Conservation (phyloP, 768 basidiomycete genomes). For the Lanmaoa rubissima region DNA sequence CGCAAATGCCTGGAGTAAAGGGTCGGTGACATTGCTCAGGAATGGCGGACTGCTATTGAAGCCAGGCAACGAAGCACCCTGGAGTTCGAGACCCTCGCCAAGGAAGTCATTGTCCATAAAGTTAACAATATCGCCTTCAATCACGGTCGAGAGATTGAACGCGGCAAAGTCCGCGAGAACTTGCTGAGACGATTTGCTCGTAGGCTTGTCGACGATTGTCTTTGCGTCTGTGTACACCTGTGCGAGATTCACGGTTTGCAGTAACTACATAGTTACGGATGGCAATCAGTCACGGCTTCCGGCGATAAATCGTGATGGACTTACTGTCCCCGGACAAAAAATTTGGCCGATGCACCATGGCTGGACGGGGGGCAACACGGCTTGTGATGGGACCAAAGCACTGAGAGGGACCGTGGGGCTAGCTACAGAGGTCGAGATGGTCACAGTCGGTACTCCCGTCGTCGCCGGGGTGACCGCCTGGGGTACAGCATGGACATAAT, state of each 20-base stretch:
- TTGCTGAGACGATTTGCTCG: constrained; percentile 57
- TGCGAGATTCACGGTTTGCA: constrained; percentile 86
- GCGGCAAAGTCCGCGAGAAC: constrained; percentile 68
- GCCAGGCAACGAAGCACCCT: constrained; percentile 55
- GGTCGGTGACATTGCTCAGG: constrained; percentile 66
- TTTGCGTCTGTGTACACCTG: constrained; percentile 76
- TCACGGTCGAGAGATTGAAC: constrained; percentile 40
- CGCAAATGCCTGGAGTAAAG: constrained; percentile 68
- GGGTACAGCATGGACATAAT: constrained; percentile 17
- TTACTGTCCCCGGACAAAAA: constrained; percentile 76
- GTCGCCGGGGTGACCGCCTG: constrained; percentile 13
- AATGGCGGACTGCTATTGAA: constrained; percentile 67
- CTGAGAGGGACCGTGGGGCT: constrained; percentile 56
- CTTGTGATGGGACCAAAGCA: constrained; percentile 62
- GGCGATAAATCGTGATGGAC: constrained; percentile 17
- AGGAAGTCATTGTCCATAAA: constrained; percentile 76
- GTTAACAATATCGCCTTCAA: constrained; percentile 59
- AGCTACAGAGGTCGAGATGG: constrained; percentile 60
- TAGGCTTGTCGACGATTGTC: constrained; percentile 90
- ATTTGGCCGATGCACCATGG: constrained; percentile 76
- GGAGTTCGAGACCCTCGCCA: constrained; percentile 84
- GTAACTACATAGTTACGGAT: constrained; percentile 42
- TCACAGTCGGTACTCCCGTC: constrained; percentile 34
- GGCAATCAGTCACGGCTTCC: background rate
- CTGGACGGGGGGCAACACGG: constrained; percentile 62